Conservation (phyloP, 2,329 filamentous ascomycete species). For the Claviceps sp. region DNA sequence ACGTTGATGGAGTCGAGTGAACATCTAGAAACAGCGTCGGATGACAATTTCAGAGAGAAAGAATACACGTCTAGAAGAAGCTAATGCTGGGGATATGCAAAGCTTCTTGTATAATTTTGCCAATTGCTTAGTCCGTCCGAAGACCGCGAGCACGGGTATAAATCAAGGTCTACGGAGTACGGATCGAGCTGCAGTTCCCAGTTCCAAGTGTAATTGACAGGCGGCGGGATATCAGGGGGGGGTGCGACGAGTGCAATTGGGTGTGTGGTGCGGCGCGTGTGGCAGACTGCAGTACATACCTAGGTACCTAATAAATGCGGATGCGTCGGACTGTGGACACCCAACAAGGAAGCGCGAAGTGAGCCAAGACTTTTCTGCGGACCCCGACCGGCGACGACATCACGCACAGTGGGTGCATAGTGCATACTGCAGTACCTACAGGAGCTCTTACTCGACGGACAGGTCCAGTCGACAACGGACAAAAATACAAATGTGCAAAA, state of each 20-base stretch:
- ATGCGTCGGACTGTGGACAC: constrained; percentile 6
- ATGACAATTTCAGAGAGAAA: background rate
- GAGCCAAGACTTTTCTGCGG: constrained; percentile 1
- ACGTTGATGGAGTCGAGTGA: background rate
- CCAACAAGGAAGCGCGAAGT: background rate
- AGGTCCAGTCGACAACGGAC: too few species aligned
- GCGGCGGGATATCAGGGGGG: background rate
- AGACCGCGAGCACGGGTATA: background rate
- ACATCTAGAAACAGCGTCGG: background rate
- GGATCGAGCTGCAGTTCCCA: too few species aligned
- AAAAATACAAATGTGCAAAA: background rate
- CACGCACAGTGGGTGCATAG: background rate
- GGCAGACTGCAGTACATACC: background rate
- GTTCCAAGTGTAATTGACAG: constrained; percentile 1
- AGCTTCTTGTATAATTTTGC: constrained; percentile 3
- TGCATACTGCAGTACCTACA: too few species aligned
- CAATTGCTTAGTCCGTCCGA: background rate
- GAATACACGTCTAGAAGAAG: background rate
- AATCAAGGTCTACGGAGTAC: background rate
- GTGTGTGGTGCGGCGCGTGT: background rate
- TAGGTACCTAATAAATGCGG: background rate
- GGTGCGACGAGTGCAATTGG: background rate
- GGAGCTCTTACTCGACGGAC: background rate
- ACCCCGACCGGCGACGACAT: background rate
- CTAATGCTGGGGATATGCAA: background rate